phyloP scores from a whole-genome alignment of 2,329 filamentous ascomycete genomes.

The Claviceps fusiformis region DNA sequence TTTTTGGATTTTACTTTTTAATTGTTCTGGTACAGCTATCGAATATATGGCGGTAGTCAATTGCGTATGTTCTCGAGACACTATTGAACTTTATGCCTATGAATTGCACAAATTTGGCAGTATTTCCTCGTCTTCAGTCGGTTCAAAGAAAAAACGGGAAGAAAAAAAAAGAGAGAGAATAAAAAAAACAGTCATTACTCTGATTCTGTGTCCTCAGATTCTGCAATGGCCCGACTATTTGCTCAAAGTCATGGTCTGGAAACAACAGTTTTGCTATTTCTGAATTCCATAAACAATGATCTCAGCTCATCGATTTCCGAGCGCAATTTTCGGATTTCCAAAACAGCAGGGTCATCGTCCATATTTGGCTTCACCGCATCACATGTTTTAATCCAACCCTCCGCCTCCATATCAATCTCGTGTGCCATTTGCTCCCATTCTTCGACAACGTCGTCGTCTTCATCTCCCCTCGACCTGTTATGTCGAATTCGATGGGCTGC shows the following conservation, averaged over 20 bases:
- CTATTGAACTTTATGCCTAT: background rate
- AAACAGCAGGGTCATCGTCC: constrained; percentile 60
- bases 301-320: constrained; percentile 46
- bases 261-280: background rate
- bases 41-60: background rate
- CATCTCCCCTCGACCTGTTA: constrained; percentile 69
- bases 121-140: background rate
- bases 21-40: background rate
- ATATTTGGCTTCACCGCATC: constrained; percentile 66
- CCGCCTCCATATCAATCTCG: constrained; percentile 64
- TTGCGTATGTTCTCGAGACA: background rate
- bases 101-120: background rate
- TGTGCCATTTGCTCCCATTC: constrained; percentile 81
- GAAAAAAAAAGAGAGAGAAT: no score
- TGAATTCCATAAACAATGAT: constrained; percentile 26
- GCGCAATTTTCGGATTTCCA: constrained; percentile 50
- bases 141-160: background rate
- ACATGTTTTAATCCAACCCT: constrained; percentile 77
- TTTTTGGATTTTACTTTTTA: background rate
- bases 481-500: constrained; percentile 51
- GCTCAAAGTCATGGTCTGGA: background rate
- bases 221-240: background rate
- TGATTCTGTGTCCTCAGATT: background rate
- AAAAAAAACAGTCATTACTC: background rate
- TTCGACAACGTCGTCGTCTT: constrained; percentile 76